Conservation (phyloP, 2,329 filamentous ascomycete species). For the Epichloe sp. region DNA sequence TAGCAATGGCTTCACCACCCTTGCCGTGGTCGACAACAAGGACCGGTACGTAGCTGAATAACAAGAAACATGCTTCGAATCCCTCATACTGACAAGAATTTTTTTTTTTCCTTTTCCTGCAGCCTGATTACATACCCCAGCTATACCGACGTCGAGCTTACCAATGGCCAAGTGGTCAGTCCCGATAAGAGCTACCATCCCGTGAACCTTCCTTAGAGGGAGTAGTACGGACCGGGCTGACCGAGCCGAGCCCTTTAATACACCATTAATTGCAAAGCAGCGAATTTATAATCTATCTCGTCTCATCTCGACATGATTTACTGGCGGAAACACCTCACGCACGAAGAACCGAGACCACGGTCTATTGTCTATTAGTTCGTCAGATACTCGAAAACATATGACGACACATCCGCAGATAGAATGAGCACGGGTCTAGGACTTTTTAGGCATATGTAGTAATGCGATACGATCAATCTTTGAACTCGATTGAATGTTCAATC, state of each 20-base stretch:
- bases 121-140: conserved; percentile 36
- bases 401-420: too few relatives aligned
- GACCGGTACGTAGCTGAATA: conserved; percentile 10
- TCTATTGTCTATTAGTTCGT: too few relatives aligned
- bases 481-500: too few relatives aligned
- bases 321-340: too few relatives aligned
- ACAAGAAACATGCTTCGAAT: neutral
- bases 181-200: conserved; percentile 16
- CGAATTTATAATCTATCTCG: neutral
- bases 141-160: conserved; percentile 31
- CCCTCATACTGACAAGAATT: neutral
- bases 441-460: too few relatives aligned
- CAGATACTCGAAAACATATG: too few relatives aligned
- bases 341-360: too few relatives aligned
- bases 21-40: conserved; percentile 32
- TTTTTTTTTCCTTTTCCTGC: neutral
- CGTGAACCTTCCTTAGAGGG: conserved; percentile 19
- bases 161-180: conserved; percentile 24
- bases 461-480: too few relatives aligned
- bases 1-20: conserved; percentile 35
- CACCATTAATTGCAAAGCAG: too few relatives aligned
- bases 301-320: neutral
- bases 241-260: neutral
- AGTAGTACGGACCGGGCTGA: too few relatives aligned
- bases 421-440: too few relatives aligned